Conservation (phyloP, 2,329 filamentous ascomycete species). For the Polychaeton citri region DNA sequence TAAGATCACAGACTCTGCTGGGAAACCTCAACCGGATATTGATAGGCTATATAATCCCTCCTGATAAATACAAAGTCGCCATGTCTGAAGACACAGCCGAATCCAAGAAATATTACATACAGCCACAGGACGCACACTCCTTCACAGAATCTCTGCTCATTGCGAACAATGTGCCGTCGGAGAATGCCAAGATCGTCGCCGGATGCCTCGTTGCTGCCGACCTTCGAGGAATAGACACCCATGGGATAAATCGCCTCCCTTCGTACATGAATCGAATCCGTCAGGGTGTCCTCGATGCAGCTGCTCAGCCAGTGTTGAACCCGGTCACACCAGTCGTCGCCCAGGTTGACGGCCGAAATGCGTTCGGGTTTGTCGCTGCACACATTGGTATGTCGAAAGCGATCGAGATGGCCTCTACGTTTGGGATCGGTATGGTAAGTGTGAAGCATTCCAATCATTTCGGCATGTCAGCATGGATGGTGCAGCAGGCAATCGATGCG, state of each 20-base stretch:
- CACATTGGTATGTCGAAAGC: slow-evolving; percentile 52
- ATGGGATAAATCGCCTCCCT: slow-evolving; percentile 65
- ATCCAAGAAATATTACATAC: slow-evolving; percentile 6
- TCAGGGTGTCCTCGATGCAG: slow-evolving; percentile 52
- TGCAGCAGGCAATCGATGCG: slow-evolving; percentile 62
- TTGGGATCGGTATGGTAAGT: slow-evolving; percentile 63
- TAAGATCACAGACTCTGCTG: too few relatives aligned
- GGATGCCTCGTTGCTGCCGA: slow-evolving; percentile 59
- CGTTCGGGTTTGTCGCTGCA: slow-evolving; percentile 63
- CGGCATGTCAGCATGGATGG: slow-evolving; percentile 71
- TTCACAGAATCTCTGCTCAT: slow-evolving; percentile 44
- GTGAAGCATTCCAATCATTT: slow-evolving; percentile 71
- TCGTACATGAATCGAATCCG: slow-evolving; percentile 64
- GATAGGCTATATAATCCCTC: too few relatives aligned
- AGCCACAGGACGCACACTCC: slow-evolving; percentile 17
- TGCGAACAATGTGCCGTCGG: slow-evolving; percentile 45
- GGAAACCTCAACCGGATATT: too few relatives aligned
- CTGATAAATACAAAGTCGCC: too few relatives aligned
- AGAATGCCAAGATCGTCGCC: slow-evolving; percentile 51
- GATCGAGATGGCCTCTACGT: slow-evolving; percentile 49
- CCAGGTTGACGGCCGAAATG: slow-evolving; percentile 54
- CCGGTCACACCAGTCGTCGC: slow-evolving; percentile 59
- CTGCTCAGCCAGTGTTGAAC: slow-evolving; percentile 43
- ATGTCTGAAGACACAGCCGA: not conserved
- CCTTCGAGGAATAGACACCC: slow-evolving; percentile 65